Conservation (phyloP, 352 stramenopile species). For the Globisporangium cylindrosporum region DNA sequence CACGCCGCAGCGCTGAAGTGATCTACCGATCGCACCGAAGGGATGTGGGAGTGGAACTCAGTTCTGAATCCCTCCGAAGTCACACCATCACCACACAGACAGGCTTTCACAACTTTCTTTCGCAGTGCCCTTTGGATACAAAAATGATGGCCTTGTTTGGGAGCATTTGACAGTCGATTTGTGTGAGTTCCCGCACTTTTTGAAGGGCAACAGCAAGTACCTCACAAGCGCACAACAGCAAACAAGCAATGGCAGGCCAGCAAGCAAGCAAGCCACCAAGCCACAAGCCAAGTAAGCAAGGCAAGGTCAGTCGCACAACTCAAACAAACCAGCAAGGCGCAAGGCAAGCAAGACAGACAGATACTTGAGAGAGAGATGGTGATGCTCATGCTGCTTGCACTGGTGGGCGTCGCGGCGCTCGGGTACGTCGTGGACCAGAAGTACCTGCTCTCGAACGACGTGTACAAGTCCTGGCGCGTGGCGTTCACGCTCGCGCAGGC, state of each 20-base stretch:
- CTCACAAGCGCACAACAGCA: neutral
- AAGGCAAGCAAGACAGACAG: neutral
- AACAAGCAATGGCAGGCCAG: too few relatives aligned
- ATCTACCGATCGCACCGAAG: too few relatives aligned
- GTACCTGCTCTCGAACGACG: conserved; percentile 50
- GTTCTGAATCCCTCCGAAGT: neutral
- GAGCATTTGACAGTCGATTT: neutral
- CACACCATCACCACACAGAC: neutral
- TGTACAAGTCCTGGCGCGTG: conserved; percentile 34
- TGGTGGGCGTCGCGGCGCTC: conserved; percentile 38
- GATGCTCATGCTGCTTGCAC: conserved; percentile 36
- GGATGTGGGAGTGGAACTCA: neutral
- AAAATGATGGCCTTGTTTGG: neutral
- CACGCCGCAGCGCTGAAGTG: neutral
- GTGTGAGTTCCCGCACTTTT: neutral
- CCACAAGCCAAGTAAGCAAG: neutral
- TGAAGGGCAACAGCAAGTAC: neutral
- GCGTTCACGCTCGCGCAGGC: conserved; percentile 37
- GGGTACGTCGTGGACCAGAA: conserved; percentile 54
- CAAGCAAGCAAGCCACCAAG: too few relatives aligned
- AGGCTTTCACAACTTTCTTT: neutral
- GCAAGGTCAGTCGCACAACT: neutral
- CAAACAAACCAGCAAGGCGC: neutral
- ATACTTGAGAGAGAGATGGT: neutral
- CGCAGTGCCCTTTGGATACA: neutral